phyloP scores from a whole-genome alignment of 2,329 filamentous ascomycete genomes.

The Sclerotinia sclerotiorum region DNA sequence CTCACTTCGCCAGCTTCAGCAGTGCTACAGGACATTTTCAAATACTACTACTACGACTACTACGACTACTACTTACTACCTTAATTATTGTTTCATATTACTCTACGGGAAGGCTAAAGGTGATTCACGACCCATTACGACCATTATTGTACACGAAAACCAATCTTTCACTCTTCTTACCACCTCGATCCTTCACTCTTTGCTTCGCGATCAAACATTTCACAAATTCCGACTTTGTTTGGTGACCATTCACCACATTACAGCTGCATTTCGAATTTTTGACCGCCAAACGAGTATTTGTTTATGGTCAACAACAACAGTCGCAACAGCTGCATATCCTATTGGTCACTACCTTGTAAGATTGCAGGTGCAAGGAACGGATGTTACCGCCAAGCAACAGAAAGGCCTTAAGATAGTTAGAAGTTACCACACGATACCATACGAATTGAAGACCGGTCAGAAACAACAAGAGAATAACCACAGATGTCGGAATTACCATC shows the following conservation, averaged over 20 bases:
- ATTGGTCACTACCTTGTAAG: slow-evolving; percentile 11
- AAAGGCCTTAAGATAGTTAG: slow-evolving; percentile 18
- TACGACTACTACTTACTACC: not conserved
- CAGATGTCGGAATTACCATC: slow-evolving; percentile 55
- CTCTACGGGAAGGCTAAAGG: slow-evolving; percentile 12
- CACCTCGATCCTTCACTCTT: not conserved
- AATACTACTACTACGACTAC: not conserved
- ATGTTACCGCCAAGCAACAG: slow-evolving; percentile 23
- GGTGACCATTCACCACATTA: not conserved
- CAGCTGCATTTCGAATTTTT: not conserved
- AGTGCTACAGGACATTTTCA: slow-evolving; percentile 1
- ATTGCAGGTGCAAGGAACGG: slow-evolving; percentile 17
- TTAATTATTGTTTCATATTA: slow-evolving; percentile 21
- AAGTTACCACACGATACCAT: slow-evolving; percentile 22
- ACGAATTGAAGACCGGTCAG: slow-evolving; percentile 11
- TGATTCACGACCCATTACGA: slow-evolving; percentile 23
- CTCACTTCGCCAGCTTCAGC: slow-evolving; percentile 1
- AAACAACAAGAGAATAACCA: slow-evolving; percentile 25
- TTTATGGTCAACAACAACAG: slow-evolving; percentile 14
- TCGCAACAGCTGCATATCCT: slow-evolving; percentile 1
- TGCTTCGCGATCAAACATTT: slow-evolving; percentile 2
- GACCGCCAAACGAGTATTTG: slow-evolving; percentile 7
- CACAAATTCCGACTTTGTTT: not conserved
- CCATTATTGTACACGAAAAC: slow-evolving; percentile 13
- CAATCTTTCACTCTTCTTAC: slow-evolving; percentile 1